Percentiles rank a stretch among this genome's conserved stretches.
phyloP scores from a whole-genome alignment of 306 rosid species.

The Hylodesmum podocarpum region DNA sequence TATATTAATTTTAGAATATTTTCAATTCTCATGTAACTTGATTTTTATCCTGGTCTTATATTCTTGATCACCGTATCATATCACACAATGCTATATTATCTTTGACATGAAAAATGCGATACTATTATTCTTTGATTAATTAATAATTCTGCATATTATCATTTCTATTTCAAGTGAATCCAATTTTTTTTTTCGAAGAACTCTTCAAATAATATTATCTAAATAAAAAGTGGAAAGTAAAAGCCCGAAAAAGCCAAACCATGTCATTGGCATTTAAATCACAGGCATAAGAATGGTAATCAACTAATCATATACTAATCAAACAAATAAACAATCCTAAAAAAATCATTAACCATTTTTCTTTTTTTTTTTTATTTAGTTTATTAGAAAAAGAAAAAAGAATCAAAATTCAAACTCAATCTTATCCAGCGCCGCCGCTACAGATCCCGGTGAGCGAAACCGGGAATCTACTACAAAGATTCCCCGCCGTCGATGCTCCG shows the following conservation, averaged over 20 bases:
- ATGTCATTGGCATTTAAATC: slow-evolving; percentile 4
- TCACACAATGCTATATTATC: not conserved
- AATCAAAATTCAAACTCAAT: not conserved
- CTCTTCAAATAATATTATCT: not conserved
- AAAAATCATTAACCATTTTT: not conserved
- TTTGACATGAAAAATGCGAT: not conserved
- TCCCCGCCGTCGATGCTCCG: slow-evolving; percentile 49
- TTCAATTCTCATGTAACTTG: too few relatives aligned
- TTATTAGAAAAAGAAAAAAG: not conserved
- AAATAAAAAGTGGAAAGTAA: slow-evolving; percentile 9
- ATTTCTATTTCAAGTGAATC: not conserved
- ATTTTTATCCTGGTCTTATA: too few relatives aligned
- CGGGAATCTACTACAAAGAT: slow-evolving; percentile 64
- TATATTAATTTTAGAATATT: not conserved
- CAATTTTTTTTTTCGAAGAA: not conserved
- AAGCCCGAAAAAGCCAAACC: slow-evolving; percentile 18
- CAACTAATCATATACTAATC: not conserved
- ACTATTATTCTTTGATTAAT: not conserved
- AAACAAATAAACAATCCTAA: not conserved
- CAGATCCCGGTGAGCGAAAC: slow-evolving; percentile 79
- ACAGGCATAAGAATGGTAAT: not conserved
- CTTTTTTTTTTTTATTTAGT: not conserved
- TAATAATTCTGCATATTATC: not conserved
- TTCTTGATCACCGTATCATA: not conserved
- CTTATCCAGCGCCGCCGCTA: slow-evolving; percentile 62